These are phyloP conservation scores for Kluyveromyces starmeri DNA, from an alignment of 805 yeast genomes.

Conservation along the genomic window DNA sequence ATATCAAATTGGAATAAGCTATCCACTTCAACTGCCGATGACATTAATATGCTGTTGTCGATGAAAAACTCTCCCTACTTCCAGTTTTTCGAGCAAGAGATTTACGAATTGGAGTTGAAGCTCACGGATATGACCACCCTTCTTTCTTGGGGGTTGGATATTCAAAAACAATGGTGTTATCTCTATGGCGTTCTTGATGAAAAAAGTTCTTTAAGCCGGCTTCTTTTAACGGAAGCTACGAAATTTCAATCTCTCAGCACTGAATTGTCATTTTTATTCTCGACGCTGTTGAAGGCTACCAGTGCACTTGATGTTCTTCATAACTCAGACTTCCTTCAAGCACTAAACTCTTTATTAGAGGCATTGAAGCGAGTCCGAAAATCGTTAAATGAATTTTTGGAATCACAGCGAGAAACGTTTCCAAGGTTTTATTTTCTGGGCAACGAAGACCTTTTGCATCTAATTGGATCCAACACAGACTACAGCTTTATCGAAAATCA, in stretches of 20 bases:
- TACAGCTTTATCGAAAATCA: slow-evolving; percentile 43
- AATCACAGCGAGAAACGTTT: slow-evolving; percentile 64
- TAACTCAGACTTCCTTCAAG: slow-evolving; percentile 38
- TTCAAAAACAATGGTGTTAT: slow-evolving; percentile 84
- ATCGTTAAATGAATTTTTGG: slow-evolving; percentile 70
- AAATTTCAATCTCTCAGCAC: slow-evolving; percentile 55
- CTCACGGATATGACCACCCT: slow-evolving; percentile 43
- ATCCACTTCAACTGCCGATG: slow-evolving; percentile 49
- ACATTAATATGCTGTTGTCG: slow-evolving; percentile 52
- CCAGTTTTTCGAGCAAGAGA: slow-evolving; percentile 49
- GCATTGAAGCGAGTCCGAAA: slow-evolving; percentile 50
- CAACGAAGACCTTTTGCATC: slow-evolving; percentile 78
- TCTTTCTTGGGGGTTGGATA: slow-evolving; percentile 69
- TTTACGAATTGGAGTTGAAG: slow-evolving; percentile 44
- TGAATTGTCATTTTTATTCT: slow-evolving; percentile 48
- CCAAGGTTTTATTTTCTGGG: slow-evolving; percentile 85
- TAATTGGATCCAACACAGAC: slow-evolving; percentile 59
- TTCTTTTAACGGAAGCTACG: slow-evolving; percentile 61
- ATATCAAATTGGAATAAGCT: slow-evolving; percentile 61
- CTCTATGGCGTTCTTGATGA: slow-evolving; percentile 67
- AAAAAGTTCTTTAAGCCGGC: slow-evolving; percentile 46
- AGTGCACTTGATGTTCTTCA: slow-evolving; percentile 47
- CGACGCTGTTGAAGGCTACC: slow-evolving; percentile 39
- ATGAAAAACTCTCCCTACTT: slow-evolving; percentile 65
- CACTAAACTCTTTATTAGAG: slow-evolving; percentile 44